phyloP scores from a whole-genome alignment of 2,329 filamentous ascomycete genomes.

The Alternaria atra region DNA sequence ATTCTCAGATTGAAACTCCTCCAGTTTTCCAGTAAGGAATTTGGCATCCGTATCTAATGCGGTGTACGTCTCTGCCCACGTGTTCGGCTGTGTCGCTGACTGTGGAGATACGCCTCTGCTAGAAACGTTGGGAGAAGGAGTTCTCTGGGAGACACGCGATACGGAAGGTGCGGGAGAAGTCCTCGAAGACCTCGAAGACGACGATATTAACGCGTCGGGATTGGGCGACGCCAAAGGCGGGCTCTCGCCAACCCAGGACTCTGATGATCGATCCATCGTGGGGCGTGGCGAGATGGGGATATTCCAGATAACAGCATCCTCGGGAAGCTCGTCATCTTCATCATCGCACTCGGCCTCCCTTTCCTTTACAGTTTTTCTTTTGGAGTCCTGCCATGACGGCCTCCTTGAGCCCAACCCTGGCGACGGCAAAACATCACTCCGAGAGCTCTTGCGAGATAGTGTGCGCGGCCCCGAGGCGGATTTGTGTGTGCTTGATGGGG shows the following conservation, averaged over 20 bases:
- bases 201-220: constrained; percentile 26
- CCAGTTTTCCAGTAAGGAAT: constrained; percentile 79
- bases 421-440: constrained; percentile 44
- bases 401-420: constrained; percentile 51
- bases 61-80: constrained; percentile 76
- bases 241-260: constrained; percentile 41
- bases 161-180: constrained; percentile 36
- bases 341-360: constrained; percentile 83
- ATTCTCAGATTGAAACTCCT: constrained; percentile 76
- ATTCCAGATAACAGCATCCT: constrained; percentile 81
- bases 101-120: constrained; percentile 34
- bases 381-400: constrained; percentile 70
- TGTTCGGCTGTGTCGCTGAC: constrained; percentile 66
- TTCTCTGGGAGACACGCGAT: constrained; percentile 28
- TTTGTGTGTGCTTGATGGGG: constrained; percentile 41
- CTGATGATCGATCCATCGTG: constrained; percentile 50
- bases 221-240: constrained; percentile 38
- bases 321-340: constrained; percentile 73
- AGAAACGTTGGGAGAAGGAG: constrained; percentile 31
- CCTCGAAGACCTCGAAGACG: constrained; percentile 37
- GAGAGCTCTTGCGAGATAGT: constrained; percentile 45
- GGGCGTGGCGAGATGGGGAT: constrained; percentile 76
- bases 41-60: constrained; percentile 77
- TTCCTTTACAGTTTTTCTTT: constrained; percentile 72
- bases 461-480: constrained; percentile 40